phyloP scores from a whole-genome alignment of 495 filamentous ascomycete genomes.

The Penicillium fimorum region DNA sequence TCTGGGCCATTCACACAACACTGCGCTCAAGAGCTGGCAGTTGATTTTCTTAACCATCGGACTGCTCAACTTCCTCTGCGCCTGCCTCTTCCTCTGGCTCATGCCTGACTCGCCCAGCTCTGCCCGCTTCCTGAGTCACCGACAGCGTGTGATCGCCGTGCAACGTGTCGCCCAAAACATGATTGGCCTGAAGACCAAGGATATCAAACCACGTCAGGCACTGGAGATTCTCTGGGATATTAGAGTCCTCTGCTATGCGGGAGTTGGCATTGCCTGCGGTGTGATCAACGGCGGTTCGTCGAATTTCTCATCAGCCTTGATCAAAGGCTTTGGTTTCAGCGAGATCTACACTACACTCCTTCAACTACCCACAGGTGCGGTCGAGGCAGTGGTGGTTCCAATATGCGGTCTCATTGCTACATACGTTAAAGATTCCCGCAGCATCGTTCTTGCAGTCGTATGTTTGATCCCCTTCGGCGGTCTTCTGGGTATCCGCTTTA shows the following conservation, averaged over 20 bases:
- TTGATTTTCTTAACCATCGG: slow-evolving; percentile 57
- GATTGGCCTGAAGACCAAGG: slow-evolving; percentile 50
- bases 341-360: slow-evolving; percentile 44
- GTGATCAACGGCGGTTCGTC: slow-evolving; percentile 48
- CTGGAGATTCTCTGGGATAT: slow-evolving; percentile 41
- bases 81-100: slow-evolving; percentile 36
- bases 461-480: slow-evolving; percentile 39
- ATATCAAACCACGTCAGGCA: slow-evolving; percentile 38
- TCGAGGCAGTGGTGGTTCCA: slow-evolving; percentile 40
- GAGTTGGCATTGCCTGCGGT: slow-evolving; percentile 39
- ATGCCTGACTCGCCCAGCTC: slow-evolving; percentile 46
- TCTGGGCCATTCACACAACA: slow-evolving; percentile 47
- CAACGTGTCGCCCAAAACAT: slow-evolving; percentile 45
- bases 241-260: slow-evolving; percentile 37
- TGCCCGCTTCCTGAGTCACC: slow-evolving; percentile 42
- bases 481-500: slow-evolving; percentile 45
- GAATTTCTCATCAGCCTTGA: slow-evolving; percentile 47
- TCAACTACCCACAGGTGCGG: slow-evolving; percentile 45
- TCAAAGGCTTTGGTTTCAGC: slow-evolving; percentile 44
- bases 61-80: slow-evolving; percentile 47
- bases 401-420: slow-evolving; percentile 41
- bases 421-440: slow-evolving; percentile 40
- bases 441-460: slow-evolving; percentile 38
- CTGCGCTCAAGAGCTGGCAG: slow-evolving; percentile 50
- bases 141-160: slow-evolving; percentile 44